phyloP scores from a whole-genome alignment of 1,139 yeast genomes.

The Taiozyma sp. region DNA sequence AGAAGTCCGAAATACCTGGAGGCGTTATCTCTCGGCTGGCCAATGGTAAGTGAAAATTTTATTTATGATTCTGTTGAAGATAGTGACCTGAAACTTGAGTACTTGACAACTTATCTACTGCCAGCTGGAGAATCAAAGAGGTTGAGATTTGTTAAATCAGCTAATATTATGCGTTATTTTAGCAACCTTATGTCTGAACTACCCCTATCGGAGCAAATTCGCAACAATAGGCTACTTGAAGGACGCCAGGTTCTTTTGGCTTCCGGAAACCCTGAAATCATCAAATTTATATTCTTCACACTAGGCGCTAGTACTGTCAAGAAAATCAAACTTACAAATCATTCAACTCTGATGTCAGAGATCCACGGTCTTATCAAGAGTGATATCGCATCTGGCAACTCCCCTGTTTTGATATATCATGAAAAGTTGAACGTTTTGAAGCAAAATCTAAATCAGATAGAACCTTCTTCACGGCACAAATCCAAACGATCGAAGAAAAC shows the following conservation, averaged over 20 bases:
- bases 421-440: constrained; percentile 10
- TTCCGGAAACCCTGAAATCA: constrained; percentile 31
- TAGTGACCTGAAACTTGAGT: constrained; percentile 36
- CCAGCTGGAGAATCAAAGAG: constrained; percentile 58
- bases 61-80: constrained; percentile 48
- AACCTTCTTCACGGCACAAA: neutral
- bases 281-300: constrained; percentile 42
- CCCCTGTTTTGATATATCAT: constrained; percentile 13
- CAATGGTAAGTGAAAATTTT: constrained; percentile 61
- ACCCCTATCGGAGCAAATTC: constrained; percentile 34
- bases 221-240: constrained; percentile 35
- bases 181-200: constrained; percentile 26
- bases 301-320: constrained; percentile 37
- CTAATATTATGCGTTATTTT: constrained; percentile 39
- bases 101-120: constrained; percentile 43
- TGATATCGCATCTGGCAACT: neutral
- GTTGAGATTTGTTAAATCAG: constrained; percentile 11
- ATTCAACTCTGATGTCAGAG: constrained; percentile 9
- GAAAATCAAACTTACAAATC: constrained; percentile 9
- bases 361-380: neutral
- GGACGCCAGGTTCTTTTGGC: constrained; percentile 32
- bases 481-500: constrained; percentile 7
- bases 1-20: constrained; percentile 81
- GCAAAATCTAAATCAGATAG: neutral
- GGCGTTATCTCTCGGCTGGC: constrained; percentile 87